Evolutionary conservation across 2,329 filamentous ascomycete genomes (phyloP), one percentile per base, ranked within the genome.

Genomic region (Acrocalymma vagum): DNA sequence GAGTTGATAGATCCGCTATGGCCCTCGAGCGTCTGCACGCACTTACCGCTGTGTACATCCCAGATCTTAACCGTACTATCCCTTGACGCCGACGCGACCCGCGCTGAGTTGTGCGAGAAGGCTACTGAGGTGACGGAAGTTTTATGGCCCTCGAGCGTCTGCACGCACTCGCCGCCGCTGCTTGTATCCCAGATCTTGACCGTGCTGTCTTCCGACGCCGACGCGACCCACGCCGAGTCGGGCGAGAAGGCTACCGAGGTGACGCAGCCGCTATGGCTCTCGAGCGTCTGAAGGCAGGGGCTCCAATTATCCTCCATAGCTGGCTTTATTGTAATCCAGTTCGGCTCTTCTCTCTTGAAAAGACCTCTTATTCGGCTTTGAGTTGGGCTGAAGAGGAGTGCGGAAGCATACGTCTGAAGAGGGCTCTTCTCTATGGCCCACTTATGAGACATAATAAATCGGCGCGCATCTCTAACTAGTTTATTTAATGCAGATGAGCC

Each of bases 201-300:
- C 5, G 33, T 37, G 7, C n/a, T 18, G 16, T 37, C 23, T n/a
- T 38, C 10, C 17, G 35, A 43, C 27, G 28, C 33, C n/a, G 33
- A 59, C 15, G 55, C 53, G 13, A 59, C 33, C 27, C 24, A 36
- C 1, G 30, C 31, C 13, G 35, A 43, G 42, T 59, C 41, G 28
- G 3, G 38, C 3, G 54, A 57, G 48, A 62, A 55, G 18, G 48
- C 44, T 14, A 62, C 47, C 6, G 38, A 51, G n/a, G 5, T 33
- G 29, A 61, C 44, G 2, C 2, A 18, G 22, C 25, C 20, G 21
- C 26, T 40, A 33, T 58, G 44, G 24, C 48, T 47, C 32, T 55
- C 38, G 26, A 62, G 48, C 27, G 49, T 56, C 26, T 44, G 50
- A 13, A 53, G 28, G 38, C 45, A 53, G 9, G 32, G 6, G 23